These are phyloP conservation scores for Marasmius oreades DNA, from an alignment of 1,284 basidiomycete genomes.

Conservation along the genomic window DNA sequence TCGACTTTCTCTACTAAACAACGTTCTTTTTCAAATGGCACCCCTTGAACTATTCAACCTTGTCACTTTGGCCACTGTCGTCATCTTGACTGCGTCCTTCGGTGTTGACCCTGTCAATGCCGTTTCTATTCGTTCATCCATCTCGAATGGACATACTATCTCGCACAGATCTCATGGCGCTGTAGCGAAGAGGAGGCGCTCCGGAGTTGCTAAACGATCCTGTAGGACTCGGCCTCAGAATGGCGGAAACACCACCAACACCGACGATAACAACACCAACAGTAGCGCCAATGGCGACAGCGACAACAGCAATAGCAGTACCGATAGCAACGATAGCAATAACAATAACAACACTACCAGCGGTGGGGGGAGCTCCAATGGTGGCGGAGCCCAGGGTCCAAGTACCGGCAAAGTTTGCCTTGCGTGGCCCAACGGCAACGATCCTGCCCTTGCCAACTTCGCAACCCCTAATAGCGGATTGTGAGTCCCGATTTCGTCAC, in stretches of 20 bases:
- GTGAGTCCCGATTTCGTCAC: constrained; percentile 33
- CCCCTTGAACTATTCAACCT: constrained; percentile 50
- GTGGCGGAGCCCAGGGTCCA: background rate
- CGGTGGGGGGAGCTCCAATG: background rate
- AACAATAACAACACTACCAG: background rate
- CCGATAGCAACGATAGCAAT: background rate
- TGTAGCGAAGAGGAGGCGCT: constrained; percentile 51
- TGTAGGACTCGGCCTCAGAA: constrained; percentile 48
- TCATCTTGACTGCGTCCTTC: constrained; percentile 51
- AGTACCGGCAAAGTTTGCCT: constrained; percentile 48
- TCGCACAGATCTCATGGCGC: constrained; percentile 34
- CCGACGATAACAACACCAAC: background rate
- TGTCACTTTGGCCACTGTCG: constrained; percentile 53
- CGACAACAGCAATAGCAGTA: background rate
- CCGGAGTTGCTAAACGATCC: constrained; percentile 31
- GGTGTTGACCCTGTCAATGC: constrained; percentile 45
- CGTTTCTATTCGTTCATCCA: constrained; percentile 39
- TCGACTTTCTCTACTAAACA: constrained; percentile 15
- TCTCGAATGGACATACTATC: constrained; percentile 31
- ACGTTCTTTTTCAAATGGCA: constrained; percentile 39
- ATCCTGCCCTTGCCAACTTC: constrained; percentile 43
- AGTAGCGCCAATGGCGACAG: background rate
- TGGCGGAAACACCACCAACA: background rate
- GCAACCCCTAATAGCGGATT: constrained; percentile 37
- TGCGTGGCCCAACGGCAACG: constrained; percentile 60